Conservation (phyloP, 2,329 filamentous ascomycete genomes). For the Cytospora piceae region DNA sequence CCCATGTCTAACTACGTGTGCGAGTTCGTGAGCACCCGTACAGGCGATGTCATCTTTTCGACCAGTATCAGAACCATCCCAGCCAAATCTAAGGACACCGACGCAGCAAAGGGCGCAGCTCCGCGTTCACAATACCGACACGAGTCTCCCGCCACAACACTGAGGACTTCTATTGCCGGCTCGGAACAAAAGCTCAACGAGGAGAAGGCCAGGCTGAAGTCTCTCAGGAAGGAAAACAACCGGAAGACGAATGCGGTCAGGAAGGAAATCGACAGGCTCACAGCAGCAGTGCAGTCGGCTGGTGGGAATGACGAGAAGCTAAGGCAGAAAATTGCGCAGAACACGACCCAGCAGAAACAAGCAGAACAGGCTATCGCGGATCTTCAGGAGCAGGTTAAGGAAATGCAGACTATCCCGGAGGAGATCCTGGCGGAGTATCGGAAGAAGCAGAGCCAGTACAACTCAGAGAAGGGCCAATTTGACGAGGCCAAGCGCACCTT, state of each 20-base stretch:
- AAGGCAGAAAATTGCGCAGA: conserved; percentile 74
- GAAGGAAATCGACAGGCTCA: conserved; percentile 74
- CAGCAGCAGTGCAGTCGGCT: conserved; percentile 66
- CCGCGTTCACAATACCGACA: conserved; percentile 67
- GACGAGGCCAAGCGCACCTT: conserved; percentile 60
- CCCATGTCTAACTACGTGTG: conserved; percentile 77
- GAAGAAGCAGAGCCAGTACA: conserved; percentile 55
- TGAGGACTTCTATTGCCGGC: conserved; percentile 75
- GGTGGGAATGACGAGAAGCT: conserved; percentile 77
- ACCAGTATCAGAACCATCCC: conserved; percentile 70
- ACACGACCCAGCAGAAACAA: conserved; percentile 73
- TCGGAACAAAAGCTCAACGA: conserved; percentile 72
- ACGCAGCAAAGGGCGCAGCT: conserved; percentile 43
- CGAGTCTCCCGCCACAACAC: conserved; percentile 75
- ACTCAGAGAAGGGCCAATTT: conserved; percentile 61
- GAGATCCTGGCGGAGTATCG: conserved; percentile 63
- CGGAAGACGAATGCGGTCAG: conserved; percentile 67
- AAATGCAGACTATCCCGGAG: conserved; percentile 65
- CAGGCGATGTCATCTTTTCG: conserved; percentile 69
- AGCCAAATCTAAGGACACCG: conserved; percentile 49
- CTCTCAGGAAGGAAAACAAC: conserved; percentile 75
- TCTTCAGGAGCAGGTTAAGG: conserved; percentile 64
- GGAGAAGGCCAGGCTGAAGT: conserved; percentile 70
- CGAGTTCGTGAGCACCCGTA: conserved; percentile 73
- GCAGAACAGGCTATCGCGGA: conserved; percentile 44